Conservation (phyloP, 2,329 filamentous ascomycete genomes). For the Diaporthe caulivora region DNA sequence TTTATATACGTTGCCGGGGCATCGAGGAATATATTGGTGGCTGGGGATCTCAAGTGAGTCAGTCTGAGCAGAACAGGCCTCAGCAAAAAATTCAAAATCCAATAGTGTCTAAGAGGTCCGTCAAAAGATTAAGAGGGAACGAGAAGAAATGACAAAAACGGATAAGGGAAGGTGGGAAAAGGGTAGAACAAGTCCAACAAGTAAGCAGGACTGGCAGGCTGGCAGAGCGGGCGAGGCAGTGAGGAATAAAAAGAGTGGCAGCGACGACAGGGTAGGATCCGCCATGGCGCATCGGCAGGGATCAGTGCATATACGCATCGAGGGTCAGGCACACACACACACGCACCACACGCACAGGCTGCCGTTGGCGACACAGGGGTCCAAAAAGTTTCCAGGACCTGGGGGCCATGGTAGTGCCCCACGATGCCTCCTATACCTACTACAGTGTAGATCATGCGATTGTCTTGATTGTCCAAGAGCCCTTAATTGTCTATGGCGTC, state of each 20-base stretch:
- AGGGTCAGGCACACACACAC: conserved; percentile 6
- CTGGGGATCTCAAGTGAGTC: conserved; percentile 1
- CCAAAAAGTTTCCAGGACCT: conserved; percentile 22
- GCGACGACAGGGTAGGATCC: conserved; percentile 29
- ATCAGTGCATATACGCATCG: conserved; percentile 24
- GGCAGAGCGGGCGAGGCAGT: conserved; percentile 29
- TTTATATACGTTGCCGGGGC: conserved; percentile 26
- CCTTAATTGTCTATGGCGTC: conserved; percentile 12
- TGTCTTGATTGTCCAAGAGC: neutral
- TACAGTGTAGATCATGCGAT: conserved; percentile 13
- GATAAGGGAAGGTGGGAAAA: conserved; percentile 24
- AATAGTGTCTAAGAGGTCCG: neutral
- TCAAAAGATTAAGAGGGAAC: conserved; percentile 17
- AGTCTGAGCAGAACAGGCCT: neutral
- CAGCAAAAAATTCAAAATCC: neutral
- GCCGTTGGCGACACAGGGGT: conserved; percentile 17
- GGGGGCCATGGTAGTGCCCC: conserved; percentile 17
- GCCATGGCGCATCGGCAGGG: conserved; percentile 22
- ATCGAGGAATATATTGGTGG: conserved; percentile 14
- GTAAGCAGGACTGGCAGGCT: conserved; percentile 14
- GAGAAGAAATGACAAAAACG: neutral
- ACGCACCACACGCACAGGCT: conserved; percentile 5
- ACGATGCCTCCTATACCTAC: neutral
- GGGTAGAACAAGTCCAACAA: conserved; percentile 13
- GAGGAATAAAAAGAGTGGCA: conserved; percentile 29